Base-by-base conservation (phyloP, 2,329 filamentous ascomycete genomes). In the Penicillium thymicola region DNA sequence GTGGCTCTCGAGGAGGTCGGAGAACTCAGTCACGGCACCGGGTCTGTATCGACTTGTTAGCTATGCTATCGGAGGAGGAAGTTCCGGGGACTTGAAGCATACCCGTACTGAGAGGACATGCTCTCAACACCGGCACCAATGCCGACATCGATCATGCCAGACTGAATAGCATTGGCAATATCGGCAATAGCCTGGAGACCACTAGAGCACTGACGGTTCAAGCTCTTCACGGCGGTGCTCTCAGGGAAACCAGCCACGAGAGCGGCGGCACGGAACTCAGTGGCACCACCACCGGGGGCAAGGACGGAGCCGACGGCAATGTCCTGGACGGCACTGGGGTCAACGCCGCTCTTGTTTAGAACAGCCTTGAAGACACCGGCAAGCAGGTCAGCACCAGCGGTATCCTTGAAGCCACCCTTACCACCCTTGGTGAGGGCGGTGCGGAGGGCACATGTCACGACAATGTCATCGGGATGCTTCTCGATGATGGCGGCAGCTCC, bases 361-460 rank as follows among this genome's bases (percentile, higher is more conserved):
- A 97, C 80, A 58, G 86, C 87, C 77, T 87, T 88, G 77, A 97
- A 87, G 45, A 91, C 87, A 66, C 90, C 91, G 49, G 86, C 86
- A 68, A 97, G 86, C 60, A 97, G 82, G 75, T 97, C 93, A 40
- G 91, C 85, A 7, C 89, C 90, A 54, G 85, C 82, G 9, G 94
- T 97, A 78, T 97, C 94, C 81, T 97, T 97, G 83, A 99, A 94
- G 48, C 86, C 89, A 65, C 94, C 94, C 78, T 92, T 92, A 69
- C 92, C 92, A 66, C 92, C 93, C 77, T 91, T 95, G 64, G 92
- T 96, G 76, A 97, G 87, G 69, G 94, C 85, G 16, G 91, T 96
- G 68, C 94, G 91, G 70, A 97, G 89, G 66, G 89, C 90, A 65
- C 89, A 90, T 60, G 94, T 97, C 61, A 99, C 86, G 69, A 99